phyloP scores from a whole-genome alignment of 805 yeast genomes.

The Pichia insulana region DNA sequence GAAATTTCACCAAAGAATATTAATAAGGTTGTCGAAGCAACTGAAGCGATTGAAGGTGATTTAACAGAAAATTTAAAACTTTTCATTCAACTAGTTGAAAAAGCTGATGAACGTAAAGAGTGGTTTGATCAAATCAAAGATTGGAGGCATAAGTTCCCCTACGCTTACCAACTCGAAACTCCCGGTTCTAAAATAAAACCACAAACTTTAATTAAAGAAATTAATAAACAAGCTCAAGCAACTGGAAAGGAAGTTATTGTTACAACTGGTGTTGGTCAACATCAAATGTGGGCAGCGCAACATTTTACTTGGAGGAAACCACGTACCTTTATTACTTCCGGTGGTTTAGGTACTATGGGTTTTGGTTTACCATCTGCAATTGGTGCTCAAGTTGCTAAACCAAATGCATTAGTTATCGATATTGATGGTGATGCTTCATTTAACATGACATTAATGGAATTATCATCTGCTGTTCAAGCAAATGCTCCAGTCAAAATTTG shows the following conservation, averaged over 20 bases:
- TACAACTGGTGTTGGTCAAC: constrained; percentile 99
- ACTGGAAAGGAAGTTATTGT: constrained; percentile 70
- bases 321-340: constrained; percentile 92
- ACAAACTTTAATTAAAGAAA: constrained; percentile 78
- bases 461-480: constrained; percentile 91
- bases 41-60: constrained; percentile 96
- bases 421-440: constrained; percentile 99
- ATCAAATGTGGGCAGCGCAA: constrained; percentile 99
- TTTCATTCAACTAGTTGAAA: constrained; percentile 61
- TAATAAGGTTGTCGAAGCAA: constrained; percentile 93
- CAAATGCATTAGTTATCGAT: constrained; percentile 91
- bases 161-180: constrained; percentile 71
- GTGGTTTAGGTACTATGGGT: constrained; percentile 99
- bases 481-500: constrained; percentile 82
- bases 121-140: constrained; percentile 70
- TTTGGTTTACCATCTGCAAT: constrained; percentile 95
- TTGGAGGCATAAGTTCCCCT: constrained; percentile 87
- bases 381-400: constrained; percentile 95
- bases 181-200: constrained; percentile 81
- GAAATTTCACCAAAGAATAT: constrained; percentile 96
- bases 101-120: constrained; percentile 58
- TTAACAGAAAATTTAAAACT: constrained; percentile 68
- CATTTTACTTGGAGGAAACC: constrained; percentile 92
- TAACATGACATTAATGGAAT: constrained; percentile 92
- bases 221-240: constrained; percentile 60